These are phyloP conservation scores for Quercus rubra DNA, from an alignment of 306 rosid genomes.

Conservation along the genomic window DNA sequence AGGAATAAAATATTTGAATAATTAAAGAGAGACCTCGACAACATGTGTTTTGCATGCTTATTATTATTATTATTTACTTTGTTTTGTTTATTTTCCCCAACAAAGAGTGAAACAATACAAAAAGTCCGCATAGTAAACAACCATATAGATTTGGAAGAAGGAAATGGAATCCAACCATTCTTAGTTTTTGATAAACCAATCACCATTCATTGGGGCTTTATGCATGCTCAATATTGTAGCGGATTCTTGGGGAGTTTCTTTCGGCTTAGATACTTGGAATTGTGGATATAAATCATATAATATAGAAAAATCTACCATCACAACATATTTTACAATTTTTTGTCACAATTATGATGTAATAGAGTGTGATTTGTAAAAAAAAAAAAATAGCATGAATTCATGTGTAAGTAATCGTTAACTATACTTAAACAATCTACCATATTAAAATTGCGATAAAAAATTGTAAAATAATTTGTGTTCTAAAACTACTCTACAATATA, in stretches of 20 bases:
- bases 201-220: not conserved
- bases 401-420: too few species aligned
- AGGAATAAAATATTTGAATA: too few species aligned
- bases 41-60: too few species aligned
- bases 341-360: rapidly evolving
- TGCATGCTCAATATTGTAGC: too few species aligned
- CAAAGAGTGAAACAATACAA: too few species aligned
- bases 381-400: too few species aligned
- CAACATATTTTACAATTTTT: rapidly evolving
- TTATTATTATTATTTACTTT: too few species aligned
- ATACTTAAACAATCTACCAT: rapidly evolving
- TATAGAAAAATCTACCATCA: too few species aligned
- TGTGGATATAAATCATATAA: not conserved
- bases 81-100: too few species aligned
- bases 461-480: too few species aligned
- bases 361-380: too few species aligned
- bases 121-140: not conserved
- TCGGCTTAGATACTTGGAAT: not conserved
- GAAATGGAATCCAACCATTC: not conserved
- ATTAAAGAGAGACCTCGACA: too few species aligned
- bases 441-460: rapidly evolving
- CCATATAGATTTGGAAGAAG: not conserved
- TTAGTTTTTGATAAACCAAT: not conserved
- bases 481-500: not conserved
- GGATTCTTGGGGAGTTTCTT: not conserved